These are phyloP conservation scores for Plasmodium blacklocki DNA, from an alignment of 169 alveolate genomes.

Conservation along the genomic window DNA sequence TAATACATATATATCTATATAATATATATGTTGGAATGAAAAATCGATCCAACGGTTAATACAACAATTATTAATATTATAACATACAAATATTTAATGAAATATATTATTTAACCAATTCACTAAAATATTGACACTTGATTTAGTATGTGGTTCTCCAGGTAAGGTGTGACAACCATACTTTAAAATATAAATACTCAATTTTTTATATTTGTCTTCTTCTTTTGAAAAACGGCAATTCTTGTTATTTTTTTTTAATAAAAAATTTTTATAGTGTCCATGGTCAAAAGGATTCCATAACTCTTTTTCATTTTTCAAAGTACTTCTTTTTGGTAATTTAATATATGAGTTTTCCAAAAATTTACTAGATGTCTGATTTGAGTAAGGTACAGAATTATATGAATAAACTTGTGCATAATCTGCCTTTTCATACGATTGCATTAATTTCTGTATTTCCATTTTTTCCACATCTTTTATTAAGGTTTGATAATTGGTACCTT, in stretches of 20 bases:
- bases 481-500: background rate
- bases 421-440: background rate
- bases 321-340: background rate
- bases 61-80: too few relatives aligned
- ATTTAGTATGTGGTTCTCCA: conserved; percentile 33
- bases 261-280: conserved; percentile 33
- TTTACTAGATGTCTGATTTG: background rate
- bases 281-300: conserved; percentile 50
- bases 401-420: background rate
- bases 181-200: conserved; percentile 41
- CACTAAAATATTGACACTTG: conserved; percentile 16
- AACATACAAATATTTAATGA: background rate
- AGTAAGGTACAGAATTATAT: background rate
- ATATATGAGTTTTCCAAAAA: too few relatives aligned
- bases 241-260: conserved; percentile 17
- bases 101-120: conserved; percentile 45
- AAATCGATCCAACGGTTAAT: background rate
- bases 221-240: background rate
- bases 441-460: background rate
- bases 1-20: too few relatives aligned
- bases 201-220: conserved; percentile 20
- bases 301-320: conserved; percentile 8
- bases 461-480: background rate
- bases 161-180: conserved; percentile 64
- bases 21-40: too few relatives aligned